phyloP scores from a whole-genome alignment of 345 rosid genomes.

The Heritiera fomes region DNA sequence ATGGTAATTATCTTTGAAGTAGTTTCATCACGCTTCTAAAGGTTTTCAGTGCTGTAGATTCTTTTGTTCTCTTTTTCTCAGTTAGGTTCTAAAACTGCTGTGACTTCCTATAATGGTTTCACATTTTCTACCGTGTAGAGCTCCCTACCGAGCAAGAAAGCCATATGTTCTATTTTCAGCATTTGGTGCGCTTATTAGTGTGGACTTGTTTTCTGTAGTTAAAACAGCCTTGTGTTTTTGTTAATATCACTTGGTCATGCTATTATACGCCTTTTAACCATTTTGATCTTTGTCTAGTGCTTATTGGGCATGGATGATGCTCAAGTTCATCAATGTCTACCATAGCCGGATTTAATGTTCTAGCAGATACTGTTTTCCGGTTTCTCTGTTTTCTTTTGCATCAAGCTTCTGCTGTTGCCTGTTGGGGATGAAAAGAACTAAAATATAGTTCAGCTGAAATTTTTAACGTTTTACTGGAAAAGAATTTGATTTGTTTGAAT shows the following conservation, averaged over 20 bases:
- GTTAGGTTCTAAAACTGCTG: not conserved
- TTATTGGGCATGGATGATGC: not conserved
- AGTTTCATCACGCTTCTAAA: not conserved
- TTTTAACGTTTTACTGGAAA: not conserved
- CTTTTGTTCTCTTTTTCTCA: not conserved
- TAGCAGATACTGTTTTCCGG: not conserved
- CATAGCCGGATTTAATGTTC: not conserved
- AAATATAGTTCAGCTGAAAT: not conserved
- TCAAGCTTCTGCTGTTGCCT: not conserved
- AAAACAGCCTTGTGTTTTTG: too few species aligned
- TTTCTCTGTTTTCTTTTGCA: not conserved
- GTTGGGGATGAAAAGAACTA: not conserved
- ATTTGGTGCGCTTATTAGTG: not conserved
- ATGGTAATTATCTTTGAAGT: conserved; percentile 24
- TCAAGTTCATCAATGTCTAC: not conserved
- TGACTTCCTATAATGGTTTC: not conserved
- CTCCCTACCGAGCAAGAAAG: not conserved
- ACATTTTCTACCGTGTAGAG: not conserved
- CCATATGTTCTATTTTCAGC: not conserved
- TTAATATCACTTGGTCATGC: not conserved
- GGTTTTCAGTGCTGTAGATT: not conserved
- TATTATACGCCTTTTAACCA: not conserved
- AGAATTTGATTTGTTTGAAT: not conserved
- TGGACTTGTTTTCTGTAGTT: not conserved
- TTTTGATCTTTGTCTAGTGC: not conserved